Evolutionary conservation across 2,329 filamentous ascomycete genomes (phyloP).

Genomic region (Trichoderma endophyticum): DNA sequence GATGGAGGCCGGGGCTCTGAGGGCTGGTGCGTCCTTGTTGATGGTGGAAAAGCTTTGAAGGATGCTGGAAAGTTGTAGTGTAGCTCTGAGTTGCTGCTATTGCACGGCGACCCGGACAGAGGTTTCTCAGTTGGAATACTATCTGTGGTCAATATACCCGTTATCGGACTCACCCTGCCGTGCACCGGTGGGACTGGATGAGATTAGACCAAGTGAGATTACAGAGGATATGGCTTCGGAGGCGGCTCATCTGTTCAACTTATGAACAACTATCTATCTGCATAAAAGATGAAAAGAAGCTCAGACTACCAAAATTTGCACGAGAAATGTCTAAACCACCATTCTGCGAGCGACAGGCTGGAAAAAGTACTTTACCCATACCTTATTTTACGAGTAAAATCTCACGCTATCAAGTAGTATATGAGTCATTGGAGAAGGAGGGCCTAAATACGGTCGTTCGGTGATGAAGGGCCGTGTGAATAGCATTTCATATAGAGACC

Average conservation of each 20-base stretch:
- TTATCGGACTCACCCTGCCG: neutral
- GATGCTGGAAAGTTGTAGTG: slow-evolving; percentile 51
- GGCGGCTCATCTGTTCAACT: neutral
- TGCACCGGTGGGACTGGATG: neutral
- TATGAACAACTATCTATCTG: neutral
- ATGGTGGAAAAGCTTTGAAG: slow-evolving; percentile 66
- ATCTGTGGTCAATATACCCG: neutral
- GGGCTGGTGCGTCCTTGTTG: slow-evolving; percentile 85
- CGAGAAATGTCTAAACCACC: neutral
- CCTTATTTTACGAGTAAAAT: neutral
- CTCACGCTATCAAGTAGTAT: neutral
- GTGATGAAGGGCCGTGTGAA: too few species aligned
- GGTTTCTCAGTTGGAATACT: neutral
- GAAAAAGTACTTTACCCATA: neutral
- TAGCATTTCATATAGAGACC: too few species aligned
- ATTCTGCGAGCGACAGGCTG: too few species aligned
- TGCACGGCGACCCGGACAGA: neutral
- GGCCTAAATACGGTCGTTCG: too few species aligned
- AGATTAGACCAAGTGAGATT: neutral
- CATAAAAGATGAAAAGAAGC: neutral
- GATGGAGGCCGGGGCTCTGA: slow-evolving; percentile 64
- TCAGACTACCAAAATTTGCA: neutral
- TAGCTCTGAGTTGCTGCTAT: neutral
- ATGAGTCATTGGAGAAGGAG: too few species aligned
- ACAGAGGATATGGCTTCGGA: neutral